Evolutionary conservation across 768 basidiomycete species (phyloP), one percentile per base, ranked within the genome.

Genomic region (Cystoderma amianthinum): DNA sequence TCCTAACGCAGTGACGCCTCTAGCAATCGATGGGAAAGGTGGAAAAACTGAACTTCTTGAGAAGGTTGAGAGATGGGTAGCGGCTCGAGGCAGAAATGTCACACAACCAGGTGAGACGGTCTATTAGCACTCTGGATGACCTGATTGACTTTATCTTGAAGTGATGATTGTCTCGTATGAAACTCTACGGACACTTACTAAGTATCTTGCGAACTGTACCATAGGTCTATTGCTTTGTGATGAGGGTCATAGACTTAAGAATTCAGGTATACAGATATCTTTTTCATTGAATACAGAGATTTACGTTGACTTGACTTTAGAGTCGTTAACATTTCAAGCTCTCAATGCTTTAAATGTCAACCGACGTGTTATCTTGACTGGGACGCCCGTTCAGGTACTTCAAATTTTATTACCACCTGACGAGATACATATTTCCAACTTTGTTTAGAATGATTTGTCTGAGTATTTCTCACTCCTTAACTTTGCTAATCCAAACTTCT

Each of bases 161-260:
- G 95, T 98, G 34, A 91, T 99, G 88, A 97, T 99, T 48, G 93
- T 96, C 4, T 98, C 96, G 0, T 99, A 99, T 50, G 95, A 99
- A 59, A 95, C 91, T 0, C 72, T 99, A 39, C 80, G 95, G 15
- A 84, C 84, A 3, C 67, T 97, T 10, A 74, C 82, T 5, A 78
- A 62, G 0, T 78, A 94, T 53, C 71, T 98, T 9, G 80, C 81
- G 3, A 77, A 74, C 43, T 90, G 87, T 48, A 80, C 71, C 39
- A 87, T 99, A 36, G 96, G 96, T 2, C 63, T 99, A 12, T 64
- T 99, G n/a, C 76, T 99, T 21, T 95, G 92, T 47, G 95, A 99
- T 53, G 95, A 99, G 66, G 95, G 95, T 3, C 95, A 99, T 66
- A 72, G 95, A 38, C 68, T 99, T 44, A 99, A 99, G 67, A 99